These are phyloP conservation scores for Grigorovia transvaalensis DNA, from an alignment of 805 yeast species.

Conservation along the genomic window DNA sequence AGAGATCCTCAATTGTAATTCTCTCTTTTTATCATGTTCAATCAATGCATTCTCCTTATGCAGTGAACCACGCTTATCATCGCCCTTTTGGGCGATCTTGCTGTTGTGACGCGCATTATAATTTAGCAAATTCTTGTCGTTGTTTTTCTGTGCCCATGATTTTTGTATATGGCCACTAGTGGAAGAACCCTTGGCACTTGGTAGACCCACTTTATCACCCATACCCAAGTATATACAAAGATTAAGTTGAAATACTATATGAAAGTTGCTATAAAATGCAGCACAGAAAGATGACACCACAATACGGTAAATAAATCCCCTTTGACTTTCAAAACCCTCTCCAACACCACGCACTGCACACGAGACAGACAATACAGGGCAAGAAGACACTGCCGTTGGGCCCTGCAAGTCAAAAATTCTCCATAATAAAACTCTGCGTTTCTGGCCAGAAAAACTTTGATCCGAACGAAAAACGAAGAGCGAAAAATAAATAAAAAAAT, in stretches of 20 bases:
- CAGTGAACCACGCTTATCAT: background rate
- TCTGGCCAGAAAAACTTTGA: background rate
- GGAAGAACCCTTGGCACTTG: slow-evolving; percentile 27
- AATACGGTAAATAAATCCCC: no score
- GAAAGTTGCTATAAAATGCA: background rate
- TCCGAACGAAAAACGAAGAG: background rate
- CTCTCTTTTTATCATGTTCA: slow-evolving; percentile 16
- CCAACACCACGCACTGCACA: no score
- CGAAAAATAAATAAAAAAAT: background rate
- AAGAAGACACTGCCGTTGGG: no score
- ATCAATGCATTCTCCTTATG: background rate
- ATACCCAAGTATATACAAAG: background rate
- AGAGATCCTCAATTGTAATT: slow-evolving; percentile 22
- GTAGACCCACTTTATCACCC: slow-evolving; percentile 21
- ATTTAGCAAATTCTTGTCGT: slow-evolving; percentile 3
- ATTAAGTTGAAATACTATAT: background rate
- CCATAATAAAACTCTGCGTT: background rate
- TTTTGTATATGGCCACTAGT: slow-evolving; percentile 27
- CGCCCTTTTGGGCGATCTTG: background rate
- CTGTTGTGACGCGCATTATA: background rate
- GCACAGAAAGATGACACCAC: no score
- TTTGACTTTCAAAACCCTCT: no score
- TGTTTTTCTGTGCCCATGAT: slow-evolving; percentile 17
- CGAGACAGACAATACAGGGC: no score
- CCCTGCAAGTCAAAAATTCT: no score